phyloP scores from a whole-genome alignment of 805 yeast species.

The Metschnikowia chrysomelidarum region DNA sequence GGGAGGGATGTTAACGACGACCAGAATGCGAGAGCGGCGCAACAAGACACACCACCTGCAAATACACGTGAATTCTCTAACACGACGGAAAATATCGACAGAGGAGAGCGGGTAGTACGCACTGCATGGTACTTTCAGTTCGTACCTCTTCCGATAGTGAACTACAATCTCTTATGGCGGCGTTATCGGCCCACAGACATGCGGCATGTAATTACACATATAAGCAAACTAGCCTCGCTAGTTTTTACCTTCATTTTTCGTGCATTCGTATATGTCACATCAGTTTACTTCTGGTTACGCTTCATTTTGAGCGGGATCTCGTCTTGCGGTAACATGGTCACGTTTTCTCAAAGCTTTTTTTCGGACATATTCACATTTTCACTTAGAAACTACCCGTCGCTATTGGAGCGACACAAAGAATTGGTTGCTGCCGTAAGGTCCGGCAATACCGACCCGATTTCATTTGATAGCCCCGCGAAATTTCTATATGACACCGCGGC shows the following conservation, averaged over 20 bases:
- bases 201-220: constrained; percentile 1
- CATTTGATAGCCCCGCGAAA: constrained; percentile 17
- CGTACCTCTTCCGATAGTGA: constrained; percentile 16
- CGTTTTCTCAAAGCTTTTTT: constrained; percentile 29
- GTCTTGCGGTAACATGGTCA: constrained; percentile 26
- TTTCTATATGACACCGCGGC: constrained; percentile 15
- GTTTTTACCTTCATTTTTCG: constrained; percentile 15
- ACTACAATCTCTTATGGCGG: constrained; percentile 16
- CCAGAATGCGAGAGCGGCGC: neutral
- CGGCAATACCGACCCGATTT: neutral
- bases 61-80: too few relatives aligned
- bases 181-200: constrained; percentile 8
- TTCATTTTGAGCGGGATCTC: constrained; percentile 21
- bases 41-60: neutral
- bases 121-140: constrained; percentile 9
- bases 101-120: constrained; percentile 1
- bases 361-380: constrained; percentile 30
- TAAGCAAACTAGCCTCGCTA: neutral
- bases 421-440: neutral
- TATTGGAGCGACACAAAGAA: constrained; percentile 15
- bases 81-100: neutral
- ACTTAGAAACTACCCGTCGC: constrained; percentile 18
- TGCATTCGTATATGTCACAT: constrained; percentile 4
- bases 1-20: neutral
- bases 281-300: constrained; percentile 19